A percentile compares a stretch with the other conserved stretches of the same genome.
Evolutionary conservation across 2,329 filamentous ascomycete species (phyloP).

Genomic region (Paracamarosporium sp.): DNA sequence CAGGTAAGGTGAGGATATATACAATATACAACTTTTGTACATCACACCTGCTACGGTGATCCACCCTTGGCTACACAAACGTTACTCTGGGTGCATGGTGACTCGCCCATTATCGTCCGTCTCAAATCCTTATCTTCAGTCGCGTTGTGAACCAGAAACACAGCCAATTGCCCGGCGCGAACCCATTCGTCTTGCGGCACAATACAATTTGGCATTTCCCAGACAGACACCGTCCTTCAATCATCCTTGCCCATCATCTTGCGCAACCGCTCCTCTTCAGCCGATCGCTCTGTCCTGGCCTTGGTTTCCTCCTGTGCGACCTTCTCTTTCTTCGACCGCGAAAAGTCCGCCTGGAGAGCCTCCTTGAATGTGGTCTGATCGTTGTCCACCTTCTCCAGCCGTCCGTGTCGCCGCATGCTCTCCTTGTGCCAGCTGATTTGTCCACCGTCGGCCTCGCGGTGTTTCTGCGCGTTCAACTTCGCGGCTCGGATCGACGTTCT

Average conservation of each 20-base stretch:
- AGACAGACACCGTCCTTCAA: conserved; percentile 9
- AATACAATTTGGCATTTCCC: background rate
- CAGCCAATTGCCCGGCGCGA: background rate
- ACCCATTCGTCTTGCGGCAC: background rate
- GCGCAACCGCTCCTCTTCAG: conserved; percentile 47
- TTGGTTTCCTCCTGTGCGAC: conserved; percentile 30
- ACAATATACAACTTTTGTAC: too few species aligned
- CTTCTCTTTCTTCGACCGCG: conserved; percentile 37
- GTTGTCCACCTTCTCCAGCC: conserved; percentile 52
- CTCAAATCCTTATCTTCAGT: background rate
- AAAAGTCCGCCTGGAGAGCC: conserved; percentile 40
- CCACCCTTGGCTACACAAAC: too few species aligned
- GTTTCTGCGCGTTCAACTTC: conserved; percentile 68
- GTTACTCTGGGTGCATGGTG: too few species aligned
- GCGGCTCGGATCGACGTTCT: conserved; percentile 70
- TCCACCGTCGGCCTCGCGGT: conserved; percentile 64
- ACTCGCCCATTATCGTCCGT: background rate
- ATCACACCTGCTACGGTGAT: too few species aligned
- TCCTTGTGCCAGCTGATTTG: conserved; percentile 63
- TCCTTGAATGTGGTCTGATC: conserved; percentile 41
- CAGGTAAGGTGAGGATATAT: too few species aligned
- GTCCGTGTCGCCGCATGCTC: conserved; percentile 60
- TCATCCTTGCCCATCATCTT: conserved; percentile 45
- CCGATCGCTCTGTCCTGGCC: conserved; percentile 35
- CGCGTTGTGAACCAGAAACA: background rate